Evolutionary conservation across 73 alveolate genomes (phyloP).

Genomic region (Tetrahymena thermophila): DNA sequence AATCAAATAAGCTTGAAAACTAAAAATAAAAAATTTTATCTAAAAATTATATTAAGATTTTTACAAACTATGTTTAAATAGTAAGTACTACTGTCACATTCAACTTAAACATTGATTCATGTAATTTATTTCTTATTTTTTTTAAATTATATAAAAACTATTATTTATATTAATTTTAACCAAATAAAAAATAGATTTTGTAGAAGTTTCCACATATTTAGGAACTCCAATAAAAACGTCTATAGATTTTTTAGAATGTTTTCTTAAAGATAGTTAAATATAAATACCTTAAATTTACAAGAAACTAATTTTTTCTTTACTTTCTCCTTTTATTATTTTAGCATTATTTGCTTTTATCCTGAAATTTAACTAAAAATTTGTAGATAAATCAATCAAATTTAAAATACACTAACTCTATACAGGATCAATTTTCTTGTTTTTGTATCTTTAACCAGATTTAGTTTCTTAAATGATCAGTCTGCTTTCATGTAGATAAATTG

Average conservation of each 20-base stretch:
- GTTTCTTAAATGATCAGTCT: neutral
- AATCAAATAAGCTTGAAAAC: neutral
- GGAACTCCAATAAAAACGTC: neutral
- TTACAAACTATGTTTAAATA: neutral
- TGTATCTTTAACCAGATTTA: neutral
- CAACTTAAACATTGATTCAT: neutral
- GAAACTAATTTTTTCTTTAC: neutral
- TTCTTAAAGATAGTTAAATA: neutral
- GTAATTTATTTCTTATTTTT: neutral
- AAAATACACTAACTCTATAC: neutral
- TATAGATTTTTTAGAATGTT: neutral
- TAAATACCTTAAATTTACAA: neutral
- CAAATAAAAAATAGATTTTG: neutral
- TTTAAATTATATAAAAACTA: too few relatives aligned
- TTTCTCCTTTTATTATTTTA: neutral
- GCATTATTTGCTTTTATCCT: neutral
- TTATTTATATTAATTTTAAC: too few relatives aligned
- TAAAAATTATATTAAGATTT: too few relatives aligned
- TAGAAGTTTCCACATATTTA: neutral
- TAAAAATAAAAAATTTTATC: neutral
- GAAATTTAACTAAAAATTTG: too few relatives aligned
- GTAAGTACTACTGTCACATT: neutral
- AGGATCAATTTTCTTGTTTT: neutral
- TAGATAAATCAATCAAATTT: neutral
- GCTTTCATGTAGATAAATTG: neutral